Percentiles rank a stretch among this genome's conserved stretches.
Evolutionary conservation across 2,329 filamentous ascomycete genomes (phyloP).

Genomic region (Simplicillium sp.): DNA sequence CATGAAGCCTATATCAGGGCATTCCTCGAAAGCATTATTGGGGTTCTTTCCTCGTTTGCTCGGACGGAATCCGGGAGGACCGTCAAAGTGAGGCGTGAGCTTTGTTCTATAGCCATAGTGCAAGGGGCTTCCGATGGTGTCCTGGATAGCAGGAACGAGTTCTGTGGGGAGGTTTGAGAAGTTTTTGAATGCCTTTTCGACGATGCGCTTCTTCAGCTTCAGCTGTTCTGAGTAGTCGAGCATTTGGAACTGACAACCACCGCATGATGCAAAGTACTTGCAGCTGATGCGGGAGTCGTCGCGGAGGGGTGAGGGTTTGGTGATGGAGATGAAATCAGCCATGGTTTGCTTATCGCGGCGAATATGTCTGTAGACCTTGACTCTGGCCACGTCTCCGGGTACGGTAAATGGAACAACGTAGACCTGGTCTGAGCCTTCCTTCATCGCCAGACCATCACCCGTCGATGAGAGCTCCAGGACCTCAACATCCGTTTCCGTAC

Average conservation of each 20-base stretch:
- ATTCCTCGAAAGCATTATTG: conserved; percentile 39
- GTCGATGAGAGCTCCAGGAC: conserved; percentile 79
- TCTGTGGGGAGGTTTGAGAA: conserved; percentile 77
- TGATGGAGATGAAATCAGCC: conserved; percentile 74
- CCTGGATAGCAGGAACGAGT: conserved; percentile 63
- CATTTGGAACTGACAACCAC: conserved; percentile 97
- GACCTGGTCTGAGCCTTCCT: conserved; percentile 52
- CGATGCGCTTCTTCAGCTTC: conserved; percentile 70
- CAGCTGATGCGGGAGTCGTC: conserved; percentile 72
- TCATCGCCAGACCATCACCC: conserved; percentile 77
- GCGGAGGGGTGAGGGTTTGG: conserved; percentile 62
- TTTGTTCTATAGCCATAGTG: conserved; percentile 95
- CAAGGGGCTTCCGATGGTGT: conserved; percentile 83
- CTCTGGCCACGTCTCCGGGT: conserved; percentile 72
- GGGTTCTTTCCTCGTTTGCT: conserved; percentile 41
- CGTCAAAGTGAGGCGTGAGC: conserved; percentile 91
- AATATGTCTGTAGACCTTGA: conserved; percentile 70
- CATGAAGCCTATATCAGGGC: conserved; percentile 85
- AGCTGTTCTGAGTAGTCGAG: conserved; percentile 82
- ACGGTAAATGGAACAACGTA: conserved; percentile 85
- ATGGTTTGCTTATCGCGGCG: conserved; percentile 57
- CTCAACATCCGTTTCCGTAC: conserved; percentile 72
- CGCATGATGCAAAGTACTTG: conserved; percentile 79
- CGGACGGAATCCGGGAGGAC: conserved; percentile 47
- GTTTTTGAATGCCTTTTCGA: conserved; percentile 85